A percentile compares a stretch with the other conserved stretches of the same genome.
Evolutionary conservation across 106 monocot genomes (phyloP).

Genomic region (Platanthera zijinensis): DNA sequence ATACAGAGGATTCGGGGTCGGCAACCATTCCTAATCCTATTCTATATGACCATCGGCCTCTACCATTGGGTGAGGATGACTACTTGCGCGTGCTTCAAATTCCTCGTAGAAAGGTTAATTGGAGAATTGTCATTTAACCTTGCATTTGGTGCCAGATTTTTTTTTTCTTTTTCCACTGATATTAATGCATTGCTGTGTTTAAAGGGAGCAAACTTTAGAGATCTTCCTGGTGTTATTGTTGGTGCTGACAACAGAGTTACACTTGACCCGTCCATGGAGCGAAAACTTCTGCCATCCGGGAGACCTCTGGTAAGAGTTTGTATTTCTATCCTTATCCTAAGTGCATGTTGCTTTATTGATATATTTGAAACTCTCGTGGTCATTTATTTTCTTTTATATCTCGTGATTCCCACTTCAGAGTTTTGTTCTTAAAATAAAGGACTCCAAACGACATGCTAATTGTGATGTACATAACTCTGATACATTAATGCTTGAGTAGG

Average conservation of each 20-base stretch:
- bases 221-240: constrained; percentile 75
- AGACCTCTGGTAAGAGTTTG: constrained; percentile 46
- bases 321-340: neutral
- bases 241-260: constrained; percentile 44
- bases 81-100: constrained; percentile 63
- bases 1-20: constrained; percentile 34
- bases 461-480: neutral
- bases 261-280: constrained; percentile 51
- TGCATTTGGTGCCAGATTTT: neutral
- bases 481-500: neutral
- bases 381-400: constrained; percentile 1
- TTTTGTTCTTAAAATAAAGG: neutral
- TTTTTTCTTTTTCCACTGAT: neutral
- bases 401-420: neutral
- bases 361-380: neutral
- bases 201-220: constrained; percentile 62
- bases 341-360: neutral
- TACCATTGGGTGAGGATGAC: constrained; percentile 40
- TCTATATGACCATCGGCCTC: constrained; percentile 69
- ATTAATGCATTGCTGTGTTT: neutral
- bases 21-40: constrained; percentile 14
- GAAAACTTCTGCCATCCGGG: constrained; percentile 57
- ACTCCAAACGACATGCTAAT: neutral
- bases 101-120: constrained; percentile 66
- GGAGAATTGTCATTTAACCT: neutral